A percentile compares a stretch with the other conserved stretches of the same genome.
Conservation (phyloP, 2,329 filamentous ascomycete species). For the Leptoxyphium fumago region DNA sequence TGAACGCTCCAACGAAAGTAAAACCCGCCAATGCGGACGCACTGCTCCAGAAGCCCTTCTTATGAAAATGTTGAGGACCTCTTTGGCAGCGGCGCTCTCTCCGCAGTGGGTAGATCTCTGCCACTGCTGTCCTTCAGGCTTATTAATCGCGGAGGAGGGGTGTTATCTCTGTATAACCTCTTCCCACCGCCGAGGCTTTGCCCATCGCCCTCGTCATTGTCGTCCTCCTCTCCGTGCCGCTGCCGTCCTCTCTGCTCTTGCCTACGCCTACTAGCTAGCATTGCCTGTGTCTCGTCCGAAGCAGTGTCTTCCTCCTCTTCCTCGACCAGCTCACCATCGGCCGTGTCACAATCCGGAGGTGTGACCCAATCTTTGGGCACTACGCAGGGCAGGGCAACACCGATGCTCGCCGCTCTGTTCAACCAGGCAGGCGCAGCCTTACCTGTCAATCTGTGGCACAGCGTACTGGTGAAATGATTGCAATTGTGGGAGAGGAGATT, state of each 20-base stretch:
- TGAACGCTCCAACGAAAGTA: no score
- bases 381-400: slow-evolving; percentile 65
- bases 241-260: not conserved
- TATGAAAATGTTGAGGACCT: not conserved
- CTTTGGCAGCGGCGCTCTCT: slow-evolving; percentile 29
- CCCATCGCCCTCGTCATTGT: slow-evolving; percentile 5
- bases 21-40: no score
- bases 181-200: slow-evolving; percentile 10
- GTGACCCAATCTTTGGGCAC: slow-evolving; percentile 72
- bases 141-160: slow-evolving; percentile 16
- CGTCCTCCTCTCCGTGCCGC: slow-evolving; percentile 4
- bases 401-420: slow-evolving; percentile 72
- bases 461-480: slow-evolving; percentile 72
- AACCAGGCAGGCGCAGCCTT: slow-evolving; percentile 59
- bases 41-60: not conserved
- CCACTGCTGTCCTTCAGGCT: slow-evolving; percentile 26
- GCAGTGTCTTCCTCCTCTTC: slow-evolving; percentile 34
- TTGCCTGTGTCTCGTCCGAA: slow-evolving; percentile 35
- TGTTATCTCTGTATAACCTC: slow-evolving; percentile 8
- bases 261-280: slow-evolving; percentile 8
- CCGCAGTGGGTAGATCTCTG: slow-evolving; percentile 27
- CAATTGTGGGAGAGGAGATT: slow-evolving; percentile 75
- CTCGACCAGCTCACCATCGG: slow-evolving; percentile 54
- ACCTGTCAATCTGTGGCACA: slow-evolving; percentile 60
- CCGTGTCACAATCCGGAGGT: slow-evolving; percentile 60